phyloP scores from a whole-genome alignment of 2,329 filamentous ascomycete genomes.

The Lachnellula occidentalis region DNA sequence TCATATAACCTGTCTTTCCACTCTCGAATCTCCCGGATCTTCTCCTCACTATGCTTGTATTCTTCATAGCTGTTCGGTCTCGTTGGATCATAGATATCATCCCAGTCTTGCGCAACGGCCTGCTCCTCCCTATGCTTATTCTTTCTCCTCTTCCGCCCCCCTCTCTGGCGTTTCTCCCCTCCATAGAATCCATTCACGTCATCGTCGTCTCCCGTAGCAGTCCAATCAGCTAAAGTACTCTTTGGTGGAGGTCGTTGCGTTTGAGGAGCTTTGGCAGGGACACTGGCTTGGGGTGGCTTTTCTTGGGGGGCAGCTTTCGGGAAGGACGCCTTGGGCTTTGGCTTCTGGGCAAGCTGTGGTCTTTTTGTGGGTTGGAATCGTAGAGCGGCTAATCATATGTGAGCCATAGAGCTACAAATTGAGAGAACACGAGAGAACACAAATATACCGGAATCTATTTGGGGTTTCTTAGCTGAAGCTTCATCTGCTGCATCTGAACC shows the following conservation, averaged over 20 bases:
- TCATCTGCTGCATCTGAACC: slow-evolving; percentile 39
- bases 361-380: slow-evolving; percentile 84
- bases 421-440: no score
- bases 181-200: slow-evolving; percentile 62
- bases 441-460: slow-evolving; percentile 54
- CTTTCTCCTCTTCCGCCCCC: slow-evolving; percentile 59
- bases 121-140: slow-evolving; percentile 67
- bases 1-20: slow-evolving; percentile 81
- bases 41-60: slow-evolving; percentile 79
- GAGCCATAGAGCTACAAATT: slow-evolving; percentile 38
- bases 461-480: slow-evolving; percentile 52
- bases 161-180: slow-evolving; percentile 60
- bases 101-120: slow-evolving; percentile 67
- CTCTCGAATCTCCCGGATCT: slow-evolving; percentile 70
- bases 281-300: slow-evolving; percentile 19
- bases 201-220: slow-evolving; percentile 71
- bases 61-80: slow-evolving; percentile 80
- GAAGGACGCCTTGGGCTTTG: slow-evolving; percentile 57
- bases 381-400: slow-evolving; percentile 53
- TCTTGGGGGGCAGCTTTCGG: slow-evolving; percentile 38
- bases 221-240: slow-evolving; percentile 76
- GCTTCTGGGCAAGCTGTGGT: slow-evolving; percentile 58
- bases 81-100: slow-evolving; percentile 82
- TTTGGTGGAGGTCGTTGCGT: slow-evolving; percentile 46
- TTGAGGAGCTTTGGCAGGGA: slow-evolving; percentile 28